A percentile compares a stretch with the other conserved stretches of the same genome.
These are phyloP conservation scores for Ruellia speciosa DNA, from an alignment of 305 asterid genomes.

Conservation along the genomic window DNA sequence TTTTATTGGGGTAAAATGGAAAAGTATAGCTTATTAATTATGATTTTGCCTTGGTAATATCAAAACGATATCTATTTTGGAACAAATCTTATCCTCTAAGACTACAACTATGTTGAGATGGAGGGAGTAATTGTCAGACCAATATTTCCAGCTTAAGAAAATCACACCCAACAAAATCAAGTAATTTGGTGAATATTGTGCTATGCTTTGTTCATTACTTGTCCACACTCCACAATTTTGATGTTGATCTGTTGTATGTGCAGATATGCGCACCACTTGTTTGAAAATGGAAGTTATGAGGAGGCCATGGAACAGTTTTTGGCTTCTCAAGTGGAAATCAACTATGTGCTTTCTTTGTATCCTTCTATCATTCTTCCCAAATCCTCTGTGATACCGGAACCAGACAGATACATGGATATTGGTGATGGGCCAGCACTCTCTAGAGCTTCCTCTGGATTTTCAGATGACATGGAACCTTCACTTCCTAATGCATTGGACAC, in stretches of 20 bases:
- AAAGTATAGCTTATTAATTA: too few relatives aligned
- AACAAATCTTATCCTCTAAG: too few relatives aligned
- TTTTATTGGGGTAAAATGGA: too few relatives aligned
- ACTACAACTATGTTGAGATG: too few relatives aligned
- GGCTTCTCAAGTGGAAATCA: conserved; percentile 93
- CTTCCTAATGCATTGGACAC: conserved; percentile 43
- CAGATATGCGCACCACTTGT: conserved; percentile 91
- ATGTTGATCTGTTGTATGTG: conserved; percentile 22
- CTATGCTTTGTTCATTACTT: conserved; percentile 16
- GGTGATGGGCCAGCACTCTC: conserved; percentile 54
- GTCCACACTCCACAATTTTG: conserved; percentile 21
- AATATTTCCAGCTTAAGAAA: too few relatives aligned
- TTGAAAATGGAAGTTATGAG: conserved; percentile 86
- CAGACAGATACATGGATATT: conserved; percentile 58
- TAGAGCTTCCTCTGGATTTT: conserved; percentile 78
- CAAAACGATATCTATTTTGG: too few relatives aligned
- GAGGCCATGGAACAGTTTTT: conserved; percentile 93
- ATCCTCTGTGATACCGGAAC: conserved; percentile 75
- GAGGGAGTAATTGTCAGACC: too few relatives aligned
- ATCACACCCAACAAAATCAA: too few relatives aligned
- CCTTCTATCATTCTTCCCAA: conserved; percentile 79
- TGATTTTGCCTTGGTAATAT: too few relatives aligned
- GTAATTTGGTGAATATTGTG: conserved; percentile 12
- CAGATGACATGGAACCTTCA: conserved; percentile 75
- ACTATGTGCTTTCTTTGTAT: conserved; percentile 72